Conservation (phyloP, 345 rosid species). For the Brassica incana region DNA sequence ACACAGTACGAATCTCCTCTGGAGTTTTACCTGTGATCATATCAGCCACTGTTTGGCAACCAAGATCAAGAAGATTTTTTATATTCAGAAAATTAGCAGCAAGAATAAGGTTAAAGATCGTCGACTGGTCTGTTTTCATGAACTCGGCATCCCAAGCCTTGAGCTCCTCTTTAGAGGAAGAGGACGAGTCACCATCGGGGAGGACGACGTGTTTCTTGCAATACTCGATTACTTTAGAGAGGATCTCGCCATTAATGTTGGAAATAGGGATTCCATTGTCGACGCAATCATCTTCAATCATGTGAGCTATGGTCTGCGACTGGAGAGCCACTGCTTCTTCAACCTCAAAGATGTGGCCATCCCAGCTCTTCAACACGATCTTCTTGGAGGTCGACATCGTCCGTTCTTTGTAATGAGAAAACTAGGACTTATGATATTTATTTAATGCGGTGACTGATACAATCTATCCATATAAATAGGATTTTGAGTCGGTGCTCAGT, state of each 20-base stretch:
- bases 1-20: background rate
- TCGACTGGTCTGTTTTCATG: background rate
- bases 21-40: background rate
- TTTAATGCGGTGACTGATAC: no score
- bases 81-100: slow-evolving; percentile 5
- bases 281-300: background rate
- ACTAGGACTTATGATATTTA: no score
- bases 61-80: background rate
- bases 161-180: background rate
- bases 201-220: background rate
- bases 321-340: slow-evolving; percentile 4
- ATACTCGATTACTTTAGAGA: slow-evolving; percentile 10
- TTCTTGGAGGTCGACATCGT: background rate
- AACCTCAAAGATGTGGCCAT: slow-evolving; percentile 13
- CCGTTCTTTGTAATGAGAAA: background rate
- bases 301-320: background rate
- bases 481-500: no score
- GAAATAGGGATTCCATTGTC: background rate
- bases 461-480: no score
- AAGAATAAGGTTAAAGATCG: background rate
- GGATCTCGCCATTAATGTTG: background rate
- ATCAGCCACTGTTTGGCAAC: slow-evolving; percentile 3
- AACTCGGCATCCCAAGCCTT: background rate
- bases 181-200: no score
- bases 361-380: background rate